Base-by-base conservation (phyloP, 345 rosid species). In the Anastatica hierochuntica region DNA sequence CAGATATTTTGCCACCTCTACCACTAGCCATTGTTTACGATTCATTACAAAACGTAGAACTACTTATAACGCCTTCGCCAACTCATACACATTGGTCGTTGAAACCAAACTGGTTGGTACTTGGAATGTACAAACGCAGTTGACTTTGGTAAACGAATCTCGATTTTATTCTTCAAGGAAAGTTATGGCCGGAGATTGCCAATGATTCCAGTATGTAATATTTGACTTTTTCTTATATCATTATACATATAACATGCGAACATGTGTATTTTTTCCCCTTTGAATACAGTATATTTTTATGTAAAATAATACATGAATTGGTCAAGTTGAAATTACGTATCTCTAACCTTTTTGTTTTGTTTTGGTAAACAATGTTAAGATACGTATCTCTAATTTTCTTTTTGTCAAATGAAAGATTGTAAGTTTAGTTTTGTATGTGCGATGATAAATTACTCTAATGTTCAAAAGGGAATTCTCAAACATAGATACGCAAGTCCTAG, bases 121-220 rank as follows among this genome's bases (percentile, higher is more conserved):
- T 2, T 47, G 21, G 19, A 13, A 48, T 27, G 45, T 41, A 53
- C 33, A 31, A 38, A 21, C 19, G 6, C 14, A 47, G 56, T 64
- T 55, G 69, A 56, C 62, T 64, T 63, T 16, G 24, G 47, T 31
- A 19, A 44, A 30, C 27, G 24, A 55, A 63, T 63, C 55, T 63
- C 49, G 49, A 37, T 37, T 53, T 44, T 45, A 53, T 36, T 62
- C 39, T 35, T 24, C 23, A 23, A 35, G 33, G 20, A 51, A 29
- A 27, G 26, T 48, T 7, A 49, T 19, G 57, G 43, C 34, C 40
- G 31, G 64, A 21, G 17, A 43, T 11, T 14, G 40, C 47, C 53
- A 26, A 19, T 37, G 4, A 2, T 52, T 39, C 10, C 36, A 55
- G 43, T 53, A 14, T 62, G 49, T 31, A n/a, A 64, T 40, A 16